phyloP scores from a whole-genome alignment of 2,329 filamentous ascomycete genomes.

The Microdochium nivale region DNA sequence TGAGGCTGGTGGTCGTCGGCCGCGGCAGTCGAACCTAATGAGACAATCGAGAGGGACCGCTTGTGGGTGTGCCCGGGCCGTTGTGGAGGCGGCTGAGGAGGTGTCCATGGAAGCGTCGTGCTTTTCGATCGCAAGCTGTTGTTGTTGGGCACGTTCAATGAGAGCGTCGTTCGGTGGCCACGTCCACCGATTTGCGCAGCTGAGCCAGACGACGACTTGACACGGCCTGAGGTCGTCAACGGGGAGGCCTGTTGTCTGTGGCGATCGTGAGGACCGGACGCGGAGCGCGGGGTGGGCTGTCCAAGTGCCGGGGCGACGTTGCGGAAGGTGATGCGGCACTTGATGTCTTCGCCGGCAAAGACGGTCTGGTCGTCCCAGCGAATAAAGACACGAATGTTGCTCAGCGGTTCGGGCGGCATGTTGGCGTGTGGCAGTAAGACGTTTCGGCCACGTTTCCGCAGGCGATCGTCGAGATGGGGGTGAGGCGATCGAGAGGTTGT shows the following conservation, averaged over 20 bases:
- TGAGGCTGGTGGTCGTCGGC: conserved; percentile 32
- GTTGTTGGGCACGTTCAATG: conserved; percentile 45
- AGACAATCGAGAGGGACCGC: conserved; percentile 75
- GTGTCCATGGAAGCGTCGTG: conserved; percentile 37
- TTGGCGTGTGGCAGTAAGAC: conserved; percentile 9
- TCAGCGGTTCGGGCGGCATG: conserved; percentile 40
- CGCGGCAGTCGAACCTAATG: conserved; percentile 52
- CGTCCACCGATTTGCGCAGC: conserved; percentile 35
- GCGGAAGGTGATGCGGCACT: conserved; percentile 93
- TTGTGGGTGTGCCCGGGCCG: conserved; percentile 53
- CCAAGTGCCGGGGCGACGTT: conserved; percentile 55
- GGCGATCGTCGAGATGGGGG: background rate
- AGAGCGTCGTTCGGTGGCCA: conserved; percentile 61
- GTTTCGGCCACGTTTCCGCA: background rate
- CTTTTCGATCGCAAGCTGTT: conserved; percentile 32
- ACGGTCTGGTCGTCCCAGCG: conserved; percentile 90
- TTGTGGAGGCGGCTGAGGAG: conserved; percentile 15
- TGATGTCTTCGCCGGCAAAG: conserved; percentile 92
- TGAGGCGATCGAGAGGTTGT: background rate
- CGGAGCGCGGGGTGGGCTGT: conserved; percentile 19
- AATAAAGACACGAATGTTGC: conserved; percentile 90
- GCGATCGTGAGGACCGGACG: conserved; percentile 16
- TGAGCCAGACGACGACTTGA: conserved; percentile 32
- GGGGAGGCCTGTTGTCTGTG: conserved; percentile 31
- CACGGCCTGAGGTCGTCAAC: conserved; percentile 25